phyloP scores from a whole-genome alignment of 2,329 filamentous ascomycete species.

The Diaporthe sp. region DNA sequence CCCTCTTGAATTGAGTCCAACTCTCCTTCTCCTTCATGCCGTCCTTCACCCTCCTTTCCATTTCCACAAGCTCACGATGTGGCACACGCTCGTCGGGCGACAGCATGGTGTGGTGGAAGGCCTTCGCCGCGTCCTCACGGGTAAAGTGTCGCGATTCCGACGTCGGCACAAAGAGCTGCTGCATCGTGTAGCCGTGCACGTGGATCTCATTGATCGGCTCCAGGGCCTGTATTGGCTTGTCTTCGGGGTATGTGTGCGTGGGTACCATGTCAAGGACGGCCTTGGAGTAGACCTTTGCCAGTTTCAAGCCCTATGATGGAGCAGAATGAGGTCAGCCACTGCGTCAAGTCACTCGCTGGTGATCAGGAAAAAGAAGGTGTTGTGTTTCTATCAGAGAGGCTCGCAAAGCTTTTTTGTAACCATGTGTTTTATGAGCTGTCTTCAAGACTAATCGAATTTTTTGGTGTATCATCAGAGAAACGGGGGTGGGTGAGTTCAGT shows the following conservation, averaged over 20 bases:
- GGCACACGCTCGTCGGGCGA: conserved; percentile 73
- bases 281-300: conserved; percentile 82
- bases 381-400: conserved; percentile 74
- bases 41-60: conserved; percentile 63
- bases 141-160: conserved; percentile 75
- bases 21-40: conserved; percentile 56
- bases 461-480: conserved; percentile 72
- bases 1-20: conserved; percentile 55
- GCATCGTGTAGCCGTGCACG: conserved; percentile 72
- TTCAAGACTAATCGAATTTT: conserved; percentile 99
- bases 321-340: conserved; percentile 43
- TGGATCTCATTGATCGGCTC: conserved; percentile 77
- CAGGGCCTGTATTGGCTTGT: conserved; percentile 61
- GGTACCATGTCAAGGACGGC: conserved; percentile 88
- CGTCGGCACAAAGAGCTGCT: conserved; percentile 76
- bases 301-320: conserved; percentile 75
- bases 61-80: conserved; percentile 71
- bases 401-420: conserved; percentile 86
- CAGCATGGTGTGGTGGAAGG: conserved; percentile 72
- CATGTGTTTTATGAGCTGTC: conserved; percentile 78
- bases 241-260: conserved; percentile 68
- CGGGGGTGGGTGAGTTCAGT: conserved; percentile 27
- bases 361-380: conserved; percentile 37
- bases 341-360: conserved; percentile 38
- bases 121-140: conserved; percentile 74